phyloP scores from a whole-genome alignment of 2,329 filamentous ascomycete genomes.

The Neoarthrinium moseri region DNA sequence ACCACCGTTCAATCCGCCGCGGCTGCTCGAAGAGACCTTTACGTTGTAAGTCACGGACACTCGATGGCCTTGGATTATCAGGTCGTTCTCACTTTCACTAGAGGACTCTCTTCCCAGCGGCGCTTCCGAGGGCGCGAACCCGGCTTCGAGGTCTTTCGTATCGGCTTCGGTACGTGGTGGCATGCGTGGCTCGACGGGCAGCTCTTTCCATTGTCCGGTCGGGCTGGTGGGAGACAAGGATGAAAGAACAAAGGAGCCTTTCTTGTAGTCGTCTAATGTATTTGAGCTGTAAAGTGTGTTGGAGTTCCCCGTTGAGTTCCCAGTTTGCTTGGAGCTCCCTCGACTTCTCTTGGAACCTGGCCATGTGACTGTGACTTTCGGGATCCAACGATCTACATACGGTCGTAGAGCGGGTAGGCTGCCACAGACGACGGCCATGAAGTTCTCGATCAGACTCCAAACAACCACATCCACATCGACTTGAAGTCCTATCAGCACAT shows the following conservation, averaged over 20 bases:
- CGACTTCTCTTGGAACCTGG: background rate
- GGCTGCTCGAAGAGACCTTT: background rate
- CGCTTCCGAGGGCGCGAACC: background rate
- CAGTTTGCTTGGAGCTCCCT: background rate
- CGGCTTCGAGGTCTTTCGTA: background rate
- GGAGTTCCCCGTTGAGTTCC: background rate
- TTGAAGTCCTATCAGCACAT: background rate
- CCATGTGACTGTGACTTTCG: background rate
- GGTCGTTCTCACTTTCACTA: constrained; percentile 3
- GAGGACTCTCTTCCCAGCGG: background rate
- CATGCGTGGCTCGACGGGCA: background rate
- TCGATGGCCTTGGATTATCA: constrained; percentile 1
- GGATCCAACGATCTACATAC: background rate
- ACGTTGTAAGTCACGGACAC: background rate
- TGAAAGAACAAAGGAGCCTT: background rate
- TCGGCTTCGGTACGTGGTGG: background rate
- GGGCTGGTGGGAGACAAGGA: background rate
- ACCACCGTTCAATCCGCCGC: background rate
- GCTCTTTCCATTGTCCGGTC: background rate
- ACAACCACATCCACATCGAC: background rate
- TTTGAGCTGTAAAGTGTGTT: background rate
- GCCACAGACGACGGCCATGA: constrained; percentile 1
- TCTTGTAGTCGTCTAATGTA: background rate
- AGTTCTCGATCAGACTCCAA: constrained; percentile 1
- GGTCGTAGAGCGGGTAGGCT: constrained; percentile 2